Evolutionary conservation across 2,329 filamentous ascomycete species (phyloP), one percentile per base, ranked within the genome.

Genomic region (Colletotrichum gloeosporioides): DNA sequence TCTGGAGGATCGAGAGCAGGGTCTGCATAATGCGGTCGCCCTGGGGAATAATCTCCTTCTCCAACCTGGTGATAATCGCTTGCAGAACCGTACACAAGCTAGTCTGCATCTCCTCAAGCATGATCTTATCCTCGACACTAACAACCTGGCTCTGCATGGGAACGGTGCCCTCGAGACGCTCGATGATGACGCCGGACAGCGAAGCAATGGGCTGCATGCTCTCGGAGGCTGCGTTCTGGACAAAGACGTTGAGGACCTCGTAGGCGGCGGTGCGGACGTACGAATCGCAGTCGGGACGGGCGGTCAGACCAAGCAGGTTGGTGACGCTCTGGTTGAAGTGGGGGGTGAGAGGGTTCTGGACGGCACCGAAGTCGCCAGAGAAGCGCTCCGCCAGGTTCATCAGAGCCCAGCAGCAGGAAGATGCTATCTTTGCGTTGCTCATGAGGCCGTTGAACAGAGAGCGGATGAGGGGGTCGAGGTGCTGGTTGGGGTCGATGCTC

Each of bases 321-420:
- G 92, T 92, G 76, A 99, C 94, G 83, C 96, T 98, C 81, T 96
- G 92, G 86, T 98, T 94, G 88, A 99, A 99, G 87, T 98, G 95
- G 78, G 93, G 92, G 3, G 96, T 98, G 66, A 99, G 89, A 59
- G 95, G 91, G 87, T 99, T 99, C 81, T 93, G 89, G 57, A 89
- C 81, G 77, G 93, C 94, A 66, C 95, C 95, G 72, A 93, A 90
- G 71, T 98, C 96, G 74, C 96, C 95, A 34, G 96, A 95, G 84
- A 99, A 99, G 77, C 96, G 94, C 84, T 99, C 97, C 13, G 97
- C 96, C 83, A 99, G 88, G 87, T 99, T 99, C 95, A 99, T 99
- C 79, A 99, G 88, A 36, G 97, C 96, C 97, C 98, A 98, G 88
- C 97, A 99, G 92, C 97, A 99, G 34, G 97, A 99, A 71, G 95